phyloP scores from a whole-genome alignment of 108 stramenopile species.

The Cyclotella cryptica region DNA sequence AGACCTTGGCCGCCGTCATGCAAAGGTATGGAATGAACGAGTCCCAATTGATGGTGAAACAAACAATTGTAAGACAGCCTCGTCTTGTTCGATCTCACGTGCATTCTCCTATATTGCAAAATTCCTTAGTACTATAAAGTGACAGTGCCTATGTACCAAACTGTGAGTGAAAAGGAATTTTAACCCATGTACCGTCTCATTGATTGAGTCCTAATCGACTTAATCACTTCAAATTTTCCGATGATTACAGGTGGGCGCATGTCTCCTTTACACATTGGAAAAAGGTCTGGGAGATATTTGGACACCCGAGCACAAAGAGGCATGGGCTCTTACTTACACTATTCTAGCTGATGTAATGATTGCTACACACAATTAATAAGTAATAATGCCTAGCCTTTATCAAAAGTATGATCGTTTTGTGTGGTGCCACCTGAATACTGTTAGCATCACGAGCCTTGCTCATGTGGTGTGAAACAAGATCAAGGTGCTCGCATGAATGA shows the following conservation, averaged over 20 bases:
- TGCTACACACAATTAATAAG: not conserved
- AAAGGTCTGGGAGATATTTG: constrained; percentile 43
- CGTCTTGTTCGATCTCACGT: too few relatives aligned
- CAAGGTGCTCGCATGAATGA: too few relatives aligned
- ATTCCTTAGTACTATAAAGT: constrained; percentile 26
- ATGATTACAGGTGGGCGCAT: constrained; percentile 21
- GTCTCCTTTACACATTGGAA: constrained; percentile 38
- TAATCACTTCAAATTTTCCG: not conserved
- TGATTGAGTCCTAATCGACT: not conserved
- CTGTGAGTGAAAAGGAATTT: not conserved
- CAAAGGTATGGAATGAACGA: not conserved
- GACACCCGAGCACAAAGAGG: constrained; percentile 45
- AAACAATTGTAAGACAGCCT: not conserved
- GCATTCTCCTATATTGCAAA: not conserved
- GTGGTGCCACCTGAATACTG: too few relatives aligned
- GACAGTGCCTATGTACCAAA: constrained; percentile 38
- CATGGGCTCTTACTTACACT: constrained; percentile 39
- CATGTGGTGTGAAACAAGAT: too few relatives aligned
- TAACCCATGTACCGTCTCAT: not conserved
- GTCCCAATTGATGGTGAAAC: not conserved
- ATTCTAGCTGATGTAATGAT: constrained; percentile 39
- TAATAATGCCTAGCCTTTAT: not conserved
- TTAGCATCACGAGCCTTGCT: too few relatives aligned
- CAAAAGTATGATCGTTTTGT: too few relatives aligned
- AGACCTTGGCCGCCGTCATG: constrained; percentile 38